Evolutionary conservation across 2,329 filamentous ascomycete species (phyloP).

Genomic region (Laburnicola sp.): DNA sequence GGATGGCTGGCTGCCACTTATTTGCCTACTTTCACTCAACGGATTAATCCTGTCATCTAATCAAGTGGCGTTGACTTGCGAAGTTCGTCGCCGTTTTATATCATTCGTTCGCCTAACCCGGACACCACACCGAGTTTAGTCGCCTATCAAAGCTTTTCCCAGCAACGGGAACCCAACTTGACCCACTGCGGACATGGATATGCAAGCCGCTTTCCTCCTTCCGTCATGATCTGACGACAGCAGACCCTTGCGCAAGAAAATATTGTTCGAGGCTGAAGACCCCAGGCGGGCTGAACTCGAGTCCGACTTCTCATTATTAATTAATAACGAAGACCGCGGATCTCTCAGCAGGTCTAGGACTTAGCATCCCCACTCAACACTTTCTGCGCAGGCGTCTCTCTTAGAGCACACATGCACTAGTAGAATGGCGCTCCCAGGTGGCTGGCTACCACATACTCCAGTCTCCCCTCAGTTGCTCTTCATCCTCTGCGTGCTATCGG

Average conservation of each 20-base stretch:
- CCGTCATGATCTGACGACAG: constrained; percentile 8
- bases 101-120: constrained; percentile 1
- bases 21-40: background rate
- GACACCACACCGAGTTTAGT: background rate
- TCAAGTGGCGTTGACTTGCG: background rate
- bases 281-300: too few species aligned
- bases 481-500: constrained; percentile 3
- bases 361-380: background rate
- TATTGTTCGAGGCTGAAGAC: background rate
- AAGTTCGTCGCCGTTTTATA: background rate
- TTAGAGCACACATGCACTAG: background rate
- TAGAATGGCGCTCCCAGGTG: background rate
- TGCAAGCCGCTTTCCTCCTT: constrained; percentile 2
- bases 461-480: constrained; percentile 1
- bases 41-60: background rate
- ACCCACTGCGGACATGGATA: background rate
- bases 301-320: too few species aligned
- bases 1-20: too few species aligned
- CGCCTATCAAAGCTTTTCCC: background rate
- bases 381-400: background rate
- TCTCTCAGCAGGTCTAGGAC: background rate
- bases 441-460: background rate
- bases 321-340: background rate
- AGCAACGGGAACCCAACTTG: background rate
- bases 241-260: background rate